These are phyloP conservation scores for Salisapilia sapeloensis DNA, from an alignment of 352 stramenopile species.

Conservation along the genomic window DNA sequence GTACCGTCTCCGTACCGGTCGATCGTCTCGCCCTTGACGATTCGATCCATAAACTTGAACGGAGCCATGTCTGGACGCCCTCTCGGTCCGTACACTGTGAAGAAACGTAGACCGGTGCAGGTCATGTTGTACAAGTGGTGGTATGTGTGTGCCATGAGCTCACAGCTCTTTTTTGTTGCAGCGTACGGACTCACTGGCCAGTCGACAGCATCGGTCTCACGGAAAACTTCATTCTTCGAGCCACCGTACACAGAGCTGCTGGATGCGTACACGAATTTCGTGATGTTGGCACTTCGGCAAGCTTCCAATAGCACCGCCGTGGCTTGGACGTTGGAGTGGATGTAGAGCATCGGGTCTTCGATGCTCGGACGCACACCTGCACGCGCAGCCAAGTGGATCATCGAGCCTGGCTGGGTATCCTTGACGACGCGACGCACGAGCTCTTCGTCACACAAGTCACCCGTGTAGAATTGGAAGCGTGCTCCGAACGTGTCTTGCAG, in stretches of 20 bases:
- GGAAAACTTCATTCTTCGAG: slow-evolving; percentile 84
- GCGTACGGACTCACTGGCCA: slow-evolving; percentile 94
- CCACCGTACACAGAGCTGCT: slow-evolving; percentile 92
- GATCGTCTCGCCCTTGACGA: slow-evolving; percentile 83
- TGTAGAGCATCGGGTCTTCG: slow-evolving; percentile 95
- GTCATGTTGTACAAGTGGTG: slow-evolving; percentile 93
- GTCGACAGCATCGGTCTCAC: slow-evolving; percentile 81
- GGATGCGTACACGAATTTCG: slow-evolving; percentile 94
- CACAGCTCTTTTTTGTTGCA: slow-evolving; percentile 94
- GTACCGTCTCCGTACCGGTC: slow-evolving; percentile 94
- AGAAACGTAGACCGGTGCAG: slow-evolving; percentile 93
- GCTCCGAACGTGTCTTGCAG: slow-evolving; percentile 36
- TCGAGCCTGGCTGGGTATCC: slow-evolving; percentile 59
- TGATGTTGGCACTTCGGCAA: slow-evolving; percentile 73
- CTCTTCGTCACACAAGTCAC: slow-evolving; percentile 88
- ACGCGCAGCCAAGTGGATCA: slow-evolving; percentile 93
- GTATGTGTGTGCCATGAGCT: slow-evolving; percentile 96
- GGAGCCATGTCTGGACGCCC: slow-evolving; percentile 96
- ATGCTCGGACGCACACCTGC: slow-evolving; percentile 95
- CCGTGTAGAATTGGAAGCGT: slow-evolving; percentile 67
- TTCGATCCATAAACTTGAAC: slow-evolving; percentile 97
- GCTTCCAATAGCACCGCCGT: slow-evolving; percentile 91
- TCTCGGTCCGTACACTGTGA: slow-evolving; percentile 95
- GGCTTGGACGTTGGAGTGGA: slow-evolving; percentile 92
- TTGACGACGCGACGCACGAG: slow-evolving; percentile 85